Evolutionary conservation across 441 rosid genomes (phyloP).

Genomic region (Pelargonium citronellum): DNA sequence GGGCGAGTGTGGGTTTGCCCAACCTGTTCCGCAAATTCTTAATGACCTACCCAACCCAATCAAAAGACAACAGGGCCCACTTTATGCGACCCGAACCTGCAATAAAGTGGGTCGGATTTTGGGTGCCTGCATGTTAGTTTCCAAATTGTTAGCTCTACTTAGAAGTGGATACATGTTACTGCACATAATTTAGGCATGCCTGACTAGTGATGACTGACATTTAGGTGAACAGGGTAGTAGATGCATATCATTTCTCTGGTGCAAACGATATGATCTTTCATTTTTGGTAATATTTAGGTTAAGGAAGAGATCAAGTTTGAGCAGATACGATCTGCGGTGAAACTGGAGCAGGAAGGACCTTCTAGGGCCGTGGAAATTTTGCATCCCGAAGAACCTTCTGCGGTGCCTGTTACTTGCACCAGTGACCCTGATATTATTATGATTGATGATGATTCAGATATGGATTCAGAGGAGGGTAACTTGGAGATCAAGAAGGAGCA

Average conservation of each 20-base stretch:
- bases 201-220: neutral
- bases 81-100: too few relatives aligned
- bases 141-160: neutral
- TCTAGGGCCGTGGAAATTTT: constrained; percentile 14
- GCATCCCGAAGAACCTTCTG: constrained; percentile 20
- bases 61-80: too few relatives aligned
- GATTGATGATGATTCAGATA: constrained; percentile 40
- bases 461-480: constrained; percentile 23
- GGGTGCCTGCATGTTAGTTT: neutral
- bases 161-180: neutral
- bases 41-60: too few relatives aligned
- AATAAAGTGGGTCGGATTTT: too few relatives aligned
- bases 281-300: constrained; percentile 31
- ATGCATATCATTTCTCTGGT: neutral
- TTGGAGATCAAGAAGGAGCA: constrained; percentile 20
- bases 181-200: too few relatives aligned
- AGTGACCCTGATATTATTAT: constrained; percentile 37
- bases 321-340: constrained; percentile 60
- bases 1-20: too few relatives aligned
- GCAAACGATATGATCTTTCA: neutral
- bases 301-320: constrained; percentile 43
- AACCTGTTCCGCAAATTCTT: too few relatives aligned
- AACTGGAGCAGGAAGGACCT: constrained; percentile 29
- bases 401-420: constrained; percentile 24
- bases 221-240: neutral